phyloP scores from a whole-genome alignment of 2,329 filamentous ascomycete species.

The Ophiostoma triangulosporum region DNA sequence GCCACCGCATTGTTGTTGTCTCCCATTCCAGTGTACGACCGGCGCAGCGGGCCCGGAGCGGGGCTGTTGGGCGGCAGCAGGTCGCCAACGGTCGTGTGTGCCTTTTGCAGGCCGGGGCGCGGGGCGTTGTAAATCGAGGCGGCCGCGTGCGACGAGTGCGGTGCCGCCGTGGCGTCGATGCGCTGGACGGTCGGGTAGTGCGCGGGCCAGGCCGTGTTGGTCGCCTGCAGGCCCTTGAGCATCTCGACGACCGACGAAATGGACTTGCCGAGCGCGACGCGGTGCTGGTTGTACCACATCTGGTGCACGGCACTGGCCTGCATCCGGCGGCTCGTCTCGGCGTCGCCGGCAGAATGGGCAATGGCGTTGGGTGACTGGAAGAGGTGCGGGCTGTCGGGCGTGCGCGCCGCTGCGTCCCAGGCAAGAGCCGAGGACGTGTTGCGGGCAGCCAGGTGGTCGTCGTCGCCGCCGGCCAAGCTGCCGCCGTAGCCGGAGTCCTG shows the following conservation, averaged over 20 bases:
- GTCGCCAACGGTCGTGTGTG: slow-evolving; percentile 45
- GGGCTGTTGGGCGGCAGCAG: slow-evolving; percentile 11
- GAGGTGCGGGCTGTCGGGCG: slow-evolving; percentile 32
- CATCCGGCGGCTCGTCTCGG: slow-evolving; percentile 50
- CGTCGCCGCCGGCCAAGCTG: slow-evolving; percentile 54
- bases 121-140: slow-evolving; percentile 17
- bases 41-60: neutral
- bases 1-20: slow-evolving; percentile 42
- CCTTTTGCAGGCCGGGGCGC: slow-evolving; percentile 49
- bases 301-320: slow-evolving; percentile 81
- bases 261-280: slow-evolving; percentile 70
- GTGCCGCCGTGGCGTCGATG: slow-evolving; percentile 30
- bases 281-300: slow-evolving; percentile 88
- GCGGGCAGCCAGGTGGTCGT: slow-evolving; percentile 9
- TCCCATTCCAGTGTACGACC: slow-evolving; percentile 60
- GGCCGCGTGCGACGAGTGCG: slow-evolving; percentile 26
- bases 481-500: slow-evolving; percentile 86
- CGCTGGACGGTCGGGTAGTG: slow-evolving; percentile 81
- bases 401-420: slow-evolving; percentile 30
- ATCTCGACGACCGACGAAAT: slow-evolving; percentile 80
- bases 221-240: slow-evolving; percentile 67
- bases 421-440: slow-evolving; percentile 20
- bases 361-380: slow-evolving; percentile 23
- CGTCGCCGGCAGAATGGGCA: slow-evolving; percentile 17
- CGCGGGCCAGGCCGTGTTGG: slow-evolving; percentile 85